Evolutionary conservation across 2,329 filamentous ascomycete genomes (phyloP).

Genomic region (Geoglossum cookeanum): DNA sequence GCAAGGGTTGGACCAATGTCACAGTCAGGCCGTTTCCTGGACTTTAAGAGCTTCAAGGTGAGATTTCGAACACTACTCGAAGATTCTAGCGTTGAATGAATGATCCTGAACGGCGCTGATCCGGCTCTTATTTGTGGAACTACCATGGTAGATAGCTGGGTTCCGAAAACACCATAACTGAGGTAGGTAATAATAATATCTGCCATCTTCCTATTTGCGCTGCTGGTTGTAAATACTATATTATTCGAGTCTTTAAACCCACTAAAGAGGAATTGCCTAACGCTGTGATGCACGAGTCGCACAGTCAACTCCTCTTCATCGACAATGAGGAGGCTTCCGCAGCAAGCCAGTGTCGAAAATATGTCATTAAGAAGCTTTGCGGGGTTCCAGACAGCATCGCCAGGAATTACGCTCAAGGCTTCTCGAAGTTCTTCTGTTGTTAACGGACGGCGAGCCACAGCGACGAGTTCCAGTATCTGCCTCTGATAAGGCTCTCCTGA

Average conservation of each 20-base stretch:
- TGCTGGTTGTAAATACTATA: conserved; percentile 5
- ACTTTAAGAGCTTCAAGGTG: conserved; percentile 6
- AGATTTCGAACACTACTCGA: conserved; percentile 6
- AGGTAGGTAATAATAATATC: conserved; percentile 16
- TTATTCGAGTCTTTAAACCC: conserved; percentile 7
- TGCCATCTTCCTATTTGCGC: conserved; percentile 11
- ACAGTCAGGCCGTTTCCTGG: background rate
- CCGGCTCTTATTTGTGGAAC: conserved; percentile 10
- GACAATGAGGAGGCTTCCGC: conserved; percentile 18
- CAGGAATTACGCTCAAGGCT: conserved; percentile 20
- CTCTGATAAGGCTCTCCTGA: conserved; percentile 12
- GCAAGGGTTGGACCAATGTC: background rate
- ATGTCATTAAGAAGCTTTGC: conserved; percentile 14
- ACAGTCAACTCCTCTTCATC: conserved; percentile 19
- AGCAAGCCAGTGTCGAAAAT: conserved; percentile 13
- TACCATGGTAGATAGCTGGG: conserved; percentile 1
- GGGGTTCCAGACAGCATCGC: conserved; percentile 14
- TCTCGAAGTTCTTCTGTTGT: conserved; percentile 20
- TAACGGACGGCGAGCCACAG: conserved; percentile 16
- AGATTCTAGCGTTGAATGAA: conserved; percentile 8
- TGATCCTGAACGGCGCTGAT: conserved; percentile 12
- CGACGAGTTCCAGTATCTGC: conserved; percentile 17
- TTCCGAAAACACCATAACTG: conserved; percentile 14
- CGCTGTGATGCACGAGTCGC: conserved; percentile 19
- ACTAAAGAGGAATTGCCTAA: conserved; percentile 18